Conservation (phyloP, 1,139 yeast genomes). For the Pichia sp. region DNA sequence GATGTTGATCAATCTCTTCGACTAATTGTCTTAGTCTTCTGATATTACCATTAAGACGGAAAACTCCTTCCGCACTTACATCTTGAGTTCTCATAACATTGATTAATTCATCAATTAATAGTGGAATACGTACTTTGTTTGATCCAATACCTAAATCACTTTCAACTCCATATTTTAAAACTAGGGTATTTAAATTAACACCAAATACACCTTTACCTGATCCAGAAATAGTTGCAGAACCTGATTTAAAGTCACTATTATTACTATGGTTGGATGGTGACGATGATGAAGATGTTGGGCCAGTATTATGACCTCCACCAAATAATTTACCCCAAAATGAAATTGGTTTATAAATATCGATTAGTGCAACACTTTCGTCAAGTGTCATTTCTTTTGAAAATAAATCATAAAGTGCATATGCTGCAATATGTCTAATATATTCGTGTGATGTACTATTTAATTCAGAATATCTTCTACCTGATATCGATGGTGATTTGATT, state of each 20-base stretch:
- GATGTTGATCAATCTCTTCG: conserved; percentile 63
- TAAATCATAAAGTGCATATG: conserved; percentile 49
- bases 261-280: neutral
- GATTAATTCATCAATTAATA: conserved; percentile 79
- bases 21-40: conserved; percentile 71
- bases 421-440: conserved; percentile 60
- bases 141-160: conserved; percentile 88
- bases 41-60: conserved; percentile 94
- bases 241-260: conserved; percentile 14
- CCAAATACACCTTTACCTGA: conserved; percentile 59
- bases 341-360: conserved; percentile 50
- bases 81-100: conserved; percentile 84
- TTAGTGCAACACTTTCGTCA: conserved; percentile 48
- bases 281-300: neutral
- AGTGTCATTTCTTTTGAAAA: conserved; percentile 30
- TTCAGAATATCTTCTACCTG: conserved; percentile 60
- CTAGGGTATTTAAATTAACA: conserved; percentile 62
- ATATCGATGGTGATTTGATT: neutral
- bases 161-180: conserved; percentile 75
- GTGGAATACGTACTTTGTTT: conserved; percentile 70
- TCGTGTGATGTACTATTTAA: conserved; percentile 55
- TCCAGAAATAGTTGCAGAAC: conserved; percentile 17
- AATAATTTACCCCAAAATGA: conserved; percentile 74
- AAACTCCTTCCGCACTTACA: conserved; percentile 94
- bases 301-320: conserved; percentile 27